These are phyloP conservation scores for Eucalyptus microcorys DNA, from an alignment of 345 rosid species.

Conservation along the genomic window DNA sequence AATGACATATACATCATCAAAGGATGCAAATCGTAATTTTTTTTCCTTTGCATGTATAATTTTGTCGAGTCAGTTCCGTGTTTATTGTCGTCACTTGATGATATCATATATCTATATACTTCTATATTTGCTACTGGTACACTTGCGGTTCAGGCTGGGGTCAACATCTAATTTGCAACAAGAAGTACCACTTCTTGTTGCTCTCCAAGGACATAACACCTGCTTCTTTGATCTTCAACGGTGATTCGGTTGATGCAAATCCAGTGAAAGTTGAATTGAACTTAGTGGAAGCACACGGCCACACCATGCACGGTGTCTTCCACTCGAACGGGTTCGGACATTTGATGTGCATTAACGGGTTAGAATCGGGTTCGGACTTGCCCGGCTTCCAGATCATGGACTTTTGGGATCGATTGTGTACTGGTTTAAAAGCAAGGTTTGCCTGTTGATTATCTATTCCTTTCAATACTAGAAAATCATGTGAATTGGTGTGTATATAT, in stretches of 20 bases:
- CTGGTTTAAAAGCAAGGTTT: constrained; percentile 71
- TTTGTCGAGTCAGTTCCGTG: neutral
- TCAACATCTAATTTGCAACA: constrained; percentile 66
- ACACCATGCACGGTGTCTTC: constrained; percentile 69
- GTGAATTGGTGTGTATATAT: neutral
- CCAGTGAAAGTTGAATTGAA: constrained; percentile 24
- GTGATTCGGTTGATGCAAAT: neutral
- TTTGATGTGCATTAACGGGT: constrained; percentile 63
- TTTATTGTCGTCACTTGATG: neutral
- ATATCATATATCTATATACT: neutral
- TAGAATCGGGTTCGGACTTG: constrained; percentile 55
- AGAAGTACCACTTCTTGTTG: constrained; percentile 82
- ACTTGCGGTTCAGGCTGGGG: constrained; percentile 66
- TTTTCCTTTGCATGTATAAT: neutral
- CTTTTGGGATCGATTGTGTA: constrained; percentile 86
- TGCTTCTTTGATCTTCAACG: constrained; percentile 27
- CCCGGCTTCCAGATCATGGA: constrained; percentile 72
- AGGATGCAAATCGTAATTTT: neutral
- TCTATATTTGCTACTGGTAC: neutral
- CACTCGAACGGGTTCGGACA: constrained; percentile 92
- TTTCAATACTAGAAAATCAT: neutral
- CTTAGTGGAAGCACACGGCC: constrained; percentile 39
- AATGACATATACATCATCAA: neutral
- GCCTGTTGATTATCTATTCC: neutral
- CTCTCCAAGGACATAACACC: constrained; percentile 24